Percentiles rank a stretch among this genome's conserved stretches.
phyloP scores from a whole-genome alignment of 495 filamentous ascomycete species.

The Daldinia bambusicola region DNA sequence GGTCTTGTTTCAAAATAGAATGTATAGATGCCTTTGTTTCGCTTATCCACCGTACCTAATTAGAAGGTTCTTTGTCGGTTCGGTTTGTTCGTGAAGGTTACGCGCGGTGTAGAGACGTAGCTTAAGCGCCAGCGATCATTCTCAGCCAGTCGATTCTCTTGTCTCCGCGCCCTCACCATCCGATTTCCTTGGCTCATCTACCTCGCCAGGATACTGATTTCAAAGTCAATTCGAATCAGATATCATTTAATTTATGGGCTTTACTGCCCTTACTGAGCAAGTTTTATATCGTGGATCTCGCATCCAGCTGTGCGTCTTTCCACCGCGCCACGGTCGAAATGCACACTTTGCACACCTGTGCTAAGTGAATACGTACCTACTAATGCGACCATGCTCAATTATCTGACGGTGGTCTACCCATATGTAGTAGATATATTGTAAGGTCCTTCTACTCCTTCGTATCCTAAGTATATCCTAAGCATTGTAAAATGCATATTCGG shows the following conservation, averaged over 20 bases:
- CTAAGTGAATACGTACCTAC: not conserved
- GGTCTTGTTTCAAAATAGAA: slow-evolving; percentile 43
- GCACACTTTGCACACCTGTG: not conserved
- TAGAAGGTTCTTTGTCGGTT: slow-evolving; percentile 39
- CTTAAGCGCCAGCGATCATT: slow-evolving; percentile 43
- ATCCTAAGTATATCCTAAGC: not conserved
- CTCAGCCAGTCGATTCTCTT: slow-evolving; percentile 38
- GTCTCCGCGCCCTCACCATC: slow-evolving; percentile 31
- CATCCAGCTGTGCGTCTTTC: slow-evolving; percentile 3
- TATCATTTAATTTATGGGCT: slow-evolving; percentile 9
- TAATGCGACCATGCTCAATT: not conserved
- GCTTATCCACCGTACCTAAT: slow-evolving; percentile 17
- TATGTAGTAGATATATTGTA: not conserved
- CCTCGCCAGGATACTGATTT: slow-evolving; percentile 24
- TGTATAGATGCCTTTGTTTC: slow-evolving; percentile 39
- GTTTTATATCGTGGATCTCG: slow-evolving; percentile 8
- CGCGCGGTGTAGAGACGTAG: slow-evolving; percentile 38
- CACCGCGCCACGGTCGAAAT: not conserved
- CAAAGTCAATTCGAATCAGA: slow-evolving; percentile 7
- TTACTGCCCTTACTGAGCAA: slow-evolving; percentile 4
- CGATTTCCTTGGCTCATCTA: slow-evolving; percentile 24
- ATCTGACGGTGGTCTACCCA: not conserved
- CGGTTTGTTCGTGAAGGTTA: slow-evolving; percentile 37
- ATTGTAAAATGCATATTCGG: not conserved
- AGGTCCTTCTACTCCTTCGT: not conserved